phyloP scores from a whole-genome alignment of 148 eudicot genomes.

The Amaranthus hypochondriacus region DNA sequence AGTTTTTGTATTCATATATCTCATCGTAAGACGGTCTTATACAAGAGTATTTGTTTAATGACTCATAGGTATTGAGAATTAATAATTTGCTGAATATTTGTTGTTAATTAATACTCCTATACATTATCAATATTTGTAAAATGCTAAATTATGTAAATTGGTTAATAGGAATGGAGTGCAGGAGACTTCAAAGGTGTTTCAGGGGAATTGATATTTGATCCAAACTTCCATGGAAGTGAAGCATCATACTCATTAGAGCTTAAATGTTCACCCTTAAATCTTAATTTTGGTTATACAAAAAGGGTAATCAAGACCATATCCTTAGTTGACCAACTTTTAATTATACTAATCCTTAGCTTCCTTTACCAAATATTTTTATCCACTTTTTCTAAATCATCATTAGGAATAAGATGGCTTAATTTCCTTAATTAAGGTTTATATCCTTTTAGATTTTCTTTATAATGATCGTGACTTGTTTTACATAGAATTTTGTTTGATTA shows the following conservation, averaged over 20 bases:
- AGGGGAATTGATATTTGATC: slow-evolving; percentile 47
- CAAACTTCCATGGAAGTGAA: slow-evolving; percentile 30
- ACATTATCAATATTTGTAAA: background rate
- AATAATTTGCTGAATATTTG: too few species aligned
- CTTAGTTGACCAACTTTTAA: slow-evolving; percentile 48
- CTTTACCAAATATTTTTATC: slow-evolving; percentile 33
- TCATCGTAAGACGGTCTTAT: too few species aligned
- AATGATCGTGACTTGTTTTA: too few species aligned
- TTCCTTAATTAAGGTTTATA: slow-evolving; percentile 6
- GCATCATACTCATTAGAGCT: slow-evolving; percentile 59
- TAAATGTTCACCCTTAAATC: slow-evolving; percentile 51
- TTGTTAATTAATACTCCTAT: background rate
- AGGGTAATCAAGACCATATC: slow-evolving; percentile 40
- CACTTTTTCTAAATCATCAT: slow-evolving; percentile 21
- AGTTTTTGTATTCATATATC: too few species aligned
- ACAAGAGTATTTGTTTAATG: too few species aligned
- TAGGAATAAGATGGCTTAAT: slow-evolving; percentile 21
- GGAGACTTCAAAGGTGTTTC: slow-evolving; percentile 46
- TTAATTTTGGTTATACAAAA: slow-evolving; percentile 36
- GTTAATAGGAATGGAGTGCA: slow-evolving; percentile 55
- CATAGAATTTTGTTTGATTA: too few species aligned
- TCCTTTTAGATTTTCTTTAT: too few species aligned
- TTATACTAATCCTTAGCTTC: slow-evolving; percentile 32
- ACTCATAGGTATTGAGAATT: too few species aligned
- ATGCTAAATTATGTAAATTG: background rate